Evolutionary conservation across 805 yeast genomes (phyloP), one percentile per base, ranked within the genome.

Genomic region (Cyberlindnera maclurae): DNA sequence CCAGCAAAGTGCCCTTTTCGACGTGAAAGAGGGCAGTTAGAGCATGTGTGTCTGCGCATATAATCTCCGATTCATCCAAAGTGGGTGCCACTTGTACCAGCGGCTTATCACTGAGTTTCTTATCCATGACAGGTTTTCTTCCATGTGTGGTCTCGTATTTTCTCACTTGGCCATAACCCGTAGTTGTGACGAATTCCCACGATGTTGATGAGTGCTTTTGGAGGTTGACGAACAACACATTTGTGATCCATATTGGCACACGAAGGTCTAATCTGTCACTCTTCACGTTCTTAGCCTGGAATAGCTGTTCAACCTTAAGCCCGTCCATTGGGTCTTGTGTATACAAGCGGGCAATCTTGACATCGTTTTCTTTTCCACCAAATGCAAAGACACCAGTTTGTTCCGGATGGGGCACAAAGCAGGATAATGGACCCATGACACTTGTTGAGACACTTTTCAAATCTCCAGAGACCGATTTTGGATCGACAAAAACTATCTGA

Each of bases 311-410:
- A 44, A 60, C 49, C 33, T 54, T 39, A 16, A 48, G 15, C 5
- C 58, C 51, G 4, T 49, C 44, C 1, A 42, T 36, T 4, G 41
- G 27, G 8, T 15, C 30, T 6, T 33, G 16, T 3, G 31, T 18
- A 22, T 44, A 39, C 12, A 41, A 36, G 20, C 45, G 42, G 9
- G 73, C 57, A 15, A 80, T 60, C 37, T 73, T 73, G 5, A 84
- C 62, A 55, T 85, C 89, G 42, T 77, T 77, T 50, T 88, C 94
- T 53, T 85, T 76, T 22, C 97, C 98, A 27, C 97, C 97, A 51
- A 67, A 75, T 1, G 93, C 95, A 59, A 83, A 76, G 2, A 78
- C 57, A 16, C 75, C 73, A 7, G 58, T 56, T 15, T 65, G 68
- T 12, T 57, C 51, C 4, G 78, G 79, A 50, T 76, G 76, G 26